Base-by-base conservation (phyloP, 2,329 filamentous ascomycete genomes). In the Nectriaceae sp. region DNA sequence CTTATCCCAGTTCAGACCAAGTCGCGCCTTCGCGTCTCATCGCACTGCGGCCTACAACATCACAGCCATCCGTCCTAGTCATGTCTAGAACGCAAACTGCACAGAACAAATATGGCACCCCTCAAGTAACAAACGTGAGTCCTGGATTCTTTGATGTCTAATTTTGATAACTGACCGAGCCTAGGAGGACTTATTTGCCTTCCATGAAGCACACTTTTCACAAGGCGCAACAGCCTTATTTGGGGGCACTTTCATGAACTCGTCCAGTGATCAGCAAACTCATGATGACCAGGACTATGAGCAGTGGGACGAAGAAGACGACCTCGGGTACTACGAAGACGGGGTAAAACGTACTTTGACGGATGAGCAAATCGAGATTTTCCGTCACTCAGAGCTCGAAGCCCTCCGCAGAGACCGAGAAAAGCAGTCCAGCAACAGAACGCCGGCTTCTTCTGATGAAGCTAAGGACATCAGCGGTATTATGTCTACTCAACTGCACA, bases 261-360 rank as follows among this genome's bases (percentile, higher is more conserved):
- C 70, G 11, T 44, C 63, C 16, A 31, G 52, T 10, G 56, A 62
- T 29, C 51, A 63, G 21, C 54, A 64, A 58, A 6, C 31, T 26
- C 44, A 51, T 16, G 56, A 69, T 31, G 67, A 70, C 5, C 62
- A 70, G 16, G 54, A 50, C n/a, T 55, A 62, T 21, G 58, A 64
- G 18, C 56, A 67, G 3, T 68, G 59, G 57, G 76, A 79, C 21
- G 82, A 85, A 21, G 81, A 85, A 33, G 87, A 89, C 62, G 83
- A 73, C 1, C 75, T 97, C 15, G 93, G 91, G 16, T 93, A 90
- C 68, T 97, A 97, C 59, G 70, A 81, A 1, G 92, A 97, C 63
- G 92, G 93, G 3, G 83, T 85, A 52, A 94, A 94, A 66, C 87
- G 93, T 35, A 96, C 91, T 16, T 76, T 97, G 60, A 97, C 92